These are phyloP conservation scores for Capronia epimyces DNA, from an alignment of 2,329 filamentous ascomycete genomes.

Conservation along the genomic window DNA sequence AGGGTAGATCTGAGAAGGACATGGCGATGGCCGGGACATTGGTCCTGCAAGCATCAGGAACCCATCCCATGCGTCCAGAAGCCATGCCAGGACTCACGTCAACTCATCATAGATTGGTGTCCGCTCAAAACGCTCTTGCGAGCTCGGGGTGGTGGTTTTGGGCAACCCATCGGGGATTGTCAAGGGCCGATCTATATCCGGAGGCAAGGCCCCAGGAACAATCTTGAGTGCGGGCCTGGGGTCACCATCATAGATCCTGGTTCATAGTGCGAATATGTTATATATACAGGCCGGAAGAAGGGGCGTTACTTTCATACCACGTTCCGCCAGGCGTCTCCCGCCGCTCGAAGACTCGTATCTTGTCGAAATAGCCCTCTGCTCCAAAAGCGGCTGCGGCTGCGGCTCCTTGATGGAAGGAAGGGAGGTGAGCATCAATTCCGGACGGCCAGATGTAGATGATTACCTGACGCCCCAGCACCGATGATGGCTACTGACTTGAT, in stretches of 20 bases:
- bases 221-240: slow-evolving; percentile 28
- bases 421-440: background rate
- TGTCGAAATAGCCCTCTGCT: slow-evolving; percentile 34
- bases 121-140: slow-evolving; percentile 33
- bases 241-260: slow-evolving; percentile 36
- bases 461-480: slow-evolving; percentile 9
- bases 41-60: slow-evolving; percentile 26
- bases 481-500: slow-evolving; percentile 10
- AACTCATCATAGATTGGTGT: slow-evolving; percentile 36
- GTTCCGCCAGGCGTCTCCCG: slow-evolving; percentile 35
- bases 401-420: slow-evolving; percentile 29
- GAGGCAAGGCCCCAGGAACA: slow-evolving; percentile 33
- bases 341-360: slow-evolving; percentile 35
- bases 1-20: slow-evolving; percentile 47
- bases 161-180: slow-evolving; percentile 30
- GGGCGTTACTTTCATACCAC: slow-evolving; percentile 28
- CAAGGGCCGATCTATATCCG: slow-evolving; percentile 33
- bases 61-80: background rate
- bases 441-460: background rate
- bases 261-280: background rate
- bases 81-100: slow-evolving; percentile 28
- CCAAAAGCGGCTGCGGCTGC: slow-evolving; percentile 34
- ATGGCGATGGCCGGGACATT: slow-evolving; percentile 40
- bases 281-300: background rate
- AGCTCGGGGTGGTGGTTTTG: slow-evolving; percentile 26